Base-by-base conservation (phyloP, 2,329 filamentous ascomycete species). In the Sclerotinia spermophila region DNA sequence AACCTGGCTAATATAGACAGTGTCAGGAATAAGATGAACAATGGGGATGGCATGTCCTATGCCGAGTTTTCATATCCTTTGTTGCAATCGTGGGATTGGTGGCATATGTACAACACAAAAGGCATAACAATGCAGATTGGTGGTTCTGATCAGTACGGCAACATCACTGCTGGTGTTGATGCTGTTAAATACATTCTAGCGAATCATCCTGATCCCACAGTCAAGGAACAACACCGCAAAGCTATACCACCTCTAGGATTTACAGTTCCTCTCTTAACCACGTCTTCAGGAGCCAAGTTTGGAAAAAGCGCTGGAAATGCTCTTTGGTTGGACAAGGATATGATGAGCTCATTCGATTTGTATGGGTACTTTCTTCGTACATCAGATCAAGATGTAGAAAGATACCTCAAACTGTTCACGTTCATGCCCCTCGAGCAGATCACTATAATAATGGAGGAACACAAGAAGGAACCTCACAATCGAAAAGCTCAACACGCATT, bases 51-150 rank as follows among this genome's bases (percentile, higher is more conserved):
- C 76, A 95, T 99, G 91, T 96, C 94, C 0, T 92, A 96, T 77
- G 90, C 93, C 48, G 96, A 99, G 79, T 97, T 99, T 80, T 87
- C 89, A 56, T 99, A 99, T 78, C 96, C 96, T 1, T 82, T 99
- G 24, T 88, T 98, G 77, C 96, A 99, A 80, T 94, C 91, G 33
- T 98, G 94, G 91, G 96, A 99, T 80, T 99, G 94, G 88, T 98
- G 93, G 92, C 86, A 92, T 75, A 86, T 98, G 82, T 96, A 92
- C 72, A 85, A 87, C 61, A 84, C 85, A 35, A 86, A 85, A 67
- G 85, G 86, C 62, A 85, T 94, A 15, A 90, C 94, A 78, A 87
- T 98, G 79, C 94, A 99, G 81, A 92, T 99, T 67, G 96, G 96
- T 71, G 96, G 96, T 53, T 94, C 94, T 10, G 96, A 99, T 79